Conservation (phyloP, 352 stramenopile species). For the Pythium rishiriense region DNA sequence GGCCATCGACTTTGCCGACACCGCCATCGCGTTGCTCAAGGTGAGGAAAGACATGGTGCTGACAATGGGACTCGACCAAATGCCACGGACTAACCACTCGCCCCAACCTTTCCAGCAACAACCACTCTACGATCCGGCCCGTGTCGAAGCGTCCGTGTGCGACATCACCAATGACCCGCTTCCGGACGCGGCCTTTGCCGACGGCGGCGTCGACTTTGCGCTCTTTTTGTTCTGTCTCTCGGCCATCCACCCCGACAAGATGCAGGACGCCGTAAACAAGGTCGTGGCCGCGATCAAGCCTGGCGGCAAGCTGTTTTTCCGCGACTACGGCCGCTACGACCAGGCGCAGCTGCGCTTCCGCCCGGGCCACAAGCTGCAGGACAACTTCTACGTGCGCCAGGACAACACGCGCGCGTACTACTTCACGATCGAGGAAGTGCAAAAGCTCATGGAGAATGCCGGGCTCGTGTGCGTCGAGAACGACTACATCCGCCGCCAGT, state of each 20-base stretch:
- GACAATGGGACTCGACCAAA: conserved; percentile 8
- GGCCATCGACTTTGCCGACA: conserved; percentile 93
- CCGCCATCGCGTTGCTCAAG: conserved; percentile 91
- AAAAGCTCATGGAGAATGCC: conserved; percentile 53
- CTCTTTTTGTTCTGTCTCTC: conserved; percentile 91
- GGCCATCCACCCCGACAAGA: conserved; percentile 88
- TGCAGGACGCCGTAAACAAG: conserved; percentile 86
- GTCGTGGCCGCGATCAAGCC: conserved; percentile 77
- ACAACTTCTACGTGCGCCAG: conserved; percentile 95
- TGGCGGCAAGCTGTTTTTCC: conserved; percentile 89
- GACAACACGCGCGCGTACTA: conserved; percentile 97
- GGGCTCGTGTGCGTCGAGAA: conserved; percentile 73
- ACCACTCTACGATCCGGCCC: conserved; percentile 72
- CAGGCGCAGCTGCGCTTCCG: conserved; percentile 94
- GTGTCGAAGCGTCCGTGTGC: conserved; percentile 72
- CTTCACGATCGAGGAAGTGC: conserved; percentile 88
- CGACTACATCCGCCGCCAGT: conserved; percentile 87
- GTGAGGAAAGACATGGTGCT: conserved; percentile 25
- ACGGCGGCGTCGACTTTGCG: conserved; percentile 80
- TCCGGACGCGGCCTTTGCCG: conserved; percentile 44
- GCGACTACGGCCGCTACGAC: conserved; percentile 96
- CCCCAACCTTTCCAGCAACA: conserved; percentile 47
- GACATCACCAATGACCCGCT: conserved; percentile 85
- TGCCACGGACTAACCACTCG: conserved; percentile 3
- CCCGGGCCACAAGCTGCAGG: conserved; percentile 82